Base-by-base conservation (phyloP, 1,139 yeast species). In the Hyphopichia pseudoburtonii region DNA sequence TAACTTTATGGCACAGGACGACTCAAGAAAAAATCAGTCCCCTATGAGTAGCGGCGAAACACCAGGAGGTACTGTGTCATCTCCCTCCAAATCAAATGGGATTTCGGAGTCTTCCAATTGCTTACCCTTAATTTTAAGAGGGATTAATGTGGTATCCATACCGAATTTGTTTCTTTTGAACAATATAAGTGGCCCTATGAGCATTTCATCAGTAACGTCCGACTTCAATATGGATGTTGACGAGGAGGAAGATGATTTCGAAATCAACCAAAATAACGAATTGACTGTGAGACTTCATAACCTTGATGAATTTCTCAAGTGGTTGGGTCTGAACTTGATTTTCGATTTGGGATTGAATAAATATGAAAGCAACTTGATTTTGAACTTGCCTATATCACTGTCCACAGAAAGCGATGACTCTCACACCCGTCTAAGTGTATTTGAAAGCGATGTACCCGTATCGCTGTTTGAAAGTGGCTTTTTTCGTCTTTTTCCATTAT, bases 91-190 rank as follows among this genome's bases (percentile, higher is more conserved):
- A 30, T 36, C 43, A 3, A 19, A 35, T 15, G 38, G 40, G 9
- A 46, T 52, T 5, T 47, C 62, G 1, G 76, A 70, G 38, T 63
- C 76, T 0, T 63, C 74, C 1, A 82, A 80, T 46, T 79, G 80
- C 52, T 56, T 82, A 27, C 89, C 88, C 1, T 77, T 83, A 53
- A 67, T 83, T 15, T 54, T 83, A 28, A 60, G 89, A 39, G 78
- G 81, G 32, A 74, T 82, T 40, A 80, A 85, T 25, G 66, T 81
- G 0, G 65, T 72, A 27, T 73, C 84, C 0, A 76, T 83, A 11
- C 89, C 90, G 0, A 62, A 65, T 12, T 52, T 57, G 11, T 80
- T 76, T 44, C 57, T 78, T 28, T 48, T 66, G 32, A 60, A 64
- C 24, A 70, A 65, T 39, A 45, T 59, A n/a, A 52, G 14, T 9